phyloP scores from a whole-genome alignment of 2,329 filamentous ascomycete genomes.

The Stromatinia cepivora region DNA sequence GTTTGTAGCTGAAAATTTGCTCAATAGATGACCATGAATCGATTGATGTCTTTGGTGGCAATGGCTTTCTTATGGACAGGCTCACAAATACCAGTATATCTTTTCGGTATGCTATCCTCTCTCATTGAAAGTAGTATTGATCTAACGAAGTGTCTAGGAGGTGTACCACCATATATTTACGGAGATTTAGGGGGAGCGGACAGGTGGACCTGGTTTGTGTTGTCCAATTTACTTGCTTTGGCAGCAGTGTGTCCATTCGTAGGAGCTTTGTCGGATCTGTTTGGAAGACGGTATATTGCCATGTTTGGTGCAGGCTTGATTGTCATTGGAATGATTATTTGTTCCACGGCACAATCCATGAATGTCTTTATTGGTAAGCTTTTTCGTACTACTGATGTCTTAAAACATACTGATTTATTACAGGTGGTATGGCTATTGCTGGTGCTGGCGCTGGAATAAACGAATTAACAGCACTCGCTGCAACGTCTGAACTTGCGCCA shows the following conservation, averaged over 20 bases:
- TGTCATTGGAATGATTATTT: constrained; percentile 60
- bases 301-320: constrained; percentile 55
- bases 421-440: constrained; percentile 54
- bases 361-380: constrained; percentile 58
- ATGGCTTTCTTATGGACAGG: constrained; percentile 63
- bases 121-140: not conserved
- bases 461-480: constrained; percentile 64
- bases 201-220: constrained; percentile 42
- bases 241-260: constrained; percentile 63
- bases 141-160: constrained; percentile 38
- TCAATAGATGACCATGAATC: constrained; percentile 54
- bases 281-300: constrained; percentile 61
- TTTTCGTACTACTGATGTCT: not conserved
- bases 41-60: constrained; percentile 57
- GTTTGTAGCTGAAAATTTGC: constrained; percentile 47
- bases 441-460: constrained; percentile 67
- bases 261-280: constrained; percentile 62
- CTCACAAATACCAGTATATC: constrained; percentile 59
- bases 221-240: constrained; percentile 55
- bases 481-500: constrained; percentile 67
- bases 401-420: constrained; percentile 1
- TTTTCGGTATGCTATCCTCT: constrained; percentile 44
- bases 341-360: constrained; percentile 58
- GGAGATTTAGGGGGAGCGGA: constrained; percentile 56
- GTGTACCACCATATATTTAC: constrained; percentile 56